These are phyloP conservation scores for Arachnomyces sp. DNA, from an alignment of 2,329 filamentous ascomycete species.

Conservation along the genomic window DNA sequence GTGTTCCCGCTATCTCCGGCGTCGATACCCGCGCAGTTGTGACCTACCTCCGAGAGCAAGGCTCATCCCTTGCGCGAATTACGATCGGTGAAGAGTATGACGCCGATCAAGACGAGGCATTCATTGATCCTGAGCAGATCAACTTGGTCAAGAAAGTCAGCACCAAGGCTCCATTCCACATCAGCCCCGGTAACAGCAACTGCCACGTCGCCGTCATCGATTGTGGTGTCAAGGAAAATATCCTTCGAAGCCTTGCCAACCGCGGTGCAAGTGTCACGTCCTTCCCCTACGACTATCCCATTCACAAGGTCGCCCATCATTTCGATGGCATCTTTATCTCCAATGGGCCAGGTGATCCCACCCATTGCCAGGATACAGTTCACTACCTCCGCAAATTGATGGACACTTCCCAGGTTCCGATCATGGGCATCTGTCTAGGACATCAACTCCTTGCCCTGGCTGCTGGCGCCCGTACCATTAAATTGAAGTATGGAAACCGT, in stretches of 20 bases:
- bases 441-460: slow-evolving; percentile 93
- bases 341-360: slow-evolving; percentile 96
- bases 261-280: slow-evolving; percentile 88
- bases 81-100: slow-evolving; percentile 96
- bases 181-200: slow-evolving; percentile 73
- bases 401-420: slow-evolving; percentile 79
- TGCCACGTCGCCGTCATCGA: slow-evolving; percentile 92
- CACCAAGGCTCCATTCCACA: slow-evolving; percentile 96
- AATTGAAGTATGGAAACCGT: slow-evolving; percentile 98
- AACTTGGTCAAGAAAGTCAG: slow-evolving; percentile 93
- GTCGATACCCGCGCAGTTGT: slow-evolving; percentile 97
- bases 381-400: slow-evolving; percentile 88
- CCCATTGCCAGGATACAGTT: slow-evolving; percentile 88
- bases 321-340: slow-evolving; percentile 99
- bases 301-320: slow-evolving; percentile 96
- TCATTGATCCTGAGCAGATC: slow-evolving; percentile 89
- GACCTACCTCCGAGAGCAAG: slow-evolving; percentile 89
- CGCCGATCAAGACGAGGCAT: slow-evolving; percentile 94
- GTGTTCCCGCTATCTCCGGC: slow-evolving; percentile 89
- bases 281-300: slow-evolving; percentile 94
- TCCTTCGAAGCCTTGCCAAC: slow-evolving; percentile 84
- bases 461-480: slow-evolving; percentile 80
- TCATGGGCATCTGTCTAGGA: slow-evolving; percentile 97
- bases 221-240: slow-evolving; percentile 99
- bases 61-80: slow-evolving; percentile 90